Evolutionary conservation across 495 filamentous ascomycete genomes (phyloP), one percentile per base, ranked within the genome.

Genomic region (Xylaria scruposa): DNA sequence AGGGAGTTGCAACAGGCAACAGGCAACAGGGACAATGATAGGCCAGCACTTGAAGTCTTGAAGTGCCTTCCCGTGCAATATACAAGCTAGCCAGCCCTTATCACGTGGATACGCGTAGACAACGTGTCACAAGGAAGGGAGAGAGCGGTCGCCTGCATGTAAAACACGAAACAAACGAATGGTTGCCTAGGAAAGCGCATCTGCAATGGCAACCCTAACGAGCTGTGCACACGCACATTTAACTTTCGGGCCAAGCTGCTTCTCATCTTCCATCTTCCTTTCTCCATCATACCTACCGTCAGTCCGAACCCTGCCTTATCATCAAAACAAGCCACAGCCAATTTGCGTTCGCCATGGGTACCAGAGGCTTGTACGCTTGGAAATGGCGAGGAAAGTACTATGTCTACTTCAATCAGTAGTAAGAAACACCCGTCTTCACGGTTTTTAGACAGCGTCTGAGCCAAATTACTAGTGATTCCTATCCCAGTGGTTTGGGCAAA

Each of bases 331-430:
- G 17, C 56, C 36, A 61, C 15, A 42, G 21, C 19, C 36, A 10
- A 61, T 17, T 19, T 13, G 33, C 58, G 31, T 42, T 40, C 33
- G 31, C 33, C n/a, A 40, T 61, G 58, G 33, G 8, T 61, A 9
- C 7, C 2, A 12, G 33, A 21, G 36, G 31, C 9, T 24, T 12
- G 1, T 21, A 21, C 19, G n/a, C 7, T 21, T 64, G 46, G 24
- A 64, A 64, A 64, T 64, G 61, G 61, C n/a, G 29, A 46, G 61
- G 21, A 0, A 44, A 36, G 38, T 47, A 64, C 24, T 64, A 64
- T 64, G 21, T 47, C 40, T 31, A 47, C 40, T 46, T 24, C 5
- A 24, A 31, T 38, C 0, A 24, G 2, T 8, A 8, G 59, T 62
- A 42, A 62, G 59, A 2, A 19, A 38, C 6, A 59, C n/a, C 36